Base-by-base conservation (phyloP, 208 protist species). In the Leptomonas seymouri region DNA sequence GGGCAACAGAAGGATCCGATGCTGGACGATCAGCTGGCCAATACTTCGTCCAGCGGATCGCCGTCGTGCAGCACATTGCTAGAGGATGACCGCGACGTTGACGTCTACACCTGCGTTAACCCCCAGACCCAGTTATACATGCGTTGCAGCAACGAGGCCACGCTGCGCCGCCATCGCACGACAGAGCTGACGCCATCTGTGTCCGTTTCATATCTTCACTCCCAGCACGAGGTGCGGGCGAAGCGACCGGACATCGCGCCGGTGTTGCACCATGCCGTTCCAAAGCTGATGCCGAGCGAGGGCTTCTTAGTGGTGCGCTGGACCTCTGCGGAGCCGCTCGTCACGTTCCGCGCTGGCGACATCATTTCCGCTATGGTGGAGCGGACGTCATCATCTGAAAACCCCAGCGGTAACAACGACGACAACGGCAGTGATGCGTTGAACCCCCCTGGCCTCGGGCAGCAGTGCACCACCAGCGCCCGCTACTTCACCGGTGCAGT, bases 101-200 rank as follows among this genome's bases (percentile, higher is more conserved):
- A 87, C 63, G 75, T 78, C 23, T 87, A 85, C 82, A 85, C 82
- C 14, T 87, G 79, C 61, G 64, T 85, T 45, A 82, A 70, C 20
- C 74, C 62, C 46, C 78, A 84, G 69, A 57, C 39, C 31, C 82
- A 85, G 79, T 61, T 87, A 20, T 87, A 87, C 67, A 51, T 85
- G 44, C 74, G 79, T 20, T 87, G 82, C 59, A 79, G 76, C 51
- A 72, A 82, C 71, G 82, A 87, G 55, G 71, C 76, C 16, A 85
- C 74, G 0, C 34, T 75, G 70, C 70, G 65, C 34, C 82, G 78
- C 5, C 82, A 82, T 51, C 67, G 71, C 45, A 45, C 69, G 42
- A 80, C 71, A 0, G 75, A 84, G 72, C 54, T 87, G 50, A 85
- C 82, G 28, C 82, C 82, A 14, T 85, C 61, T 12, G 74, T 82